phyloP scores from a whole-genome alignment of 225 moss, liverwort and hornwort genomes.

The Takakia lepidozioides region DNA sequence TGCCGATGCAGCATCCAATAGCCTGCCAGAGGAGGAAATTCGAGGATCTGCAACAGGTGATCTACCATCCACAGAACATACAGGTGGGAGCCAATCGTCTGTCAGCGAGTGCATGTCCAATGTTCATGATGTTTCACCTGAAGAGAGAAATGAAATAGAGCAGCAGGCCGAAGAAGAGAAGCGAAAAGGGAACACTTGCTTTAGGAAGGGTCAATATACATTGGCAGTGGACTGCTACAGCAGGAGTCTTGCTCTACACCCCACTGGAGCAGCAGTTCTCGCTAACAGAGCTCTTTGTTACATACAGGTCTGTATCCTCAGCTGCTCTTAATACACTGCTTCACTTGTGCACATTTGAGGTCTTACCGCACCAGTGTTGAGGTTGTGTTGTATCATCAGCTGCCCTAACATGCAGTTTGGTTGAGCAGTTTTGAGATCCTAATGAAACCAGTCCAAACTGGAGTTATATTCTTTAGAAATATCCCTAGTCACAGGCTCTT shows the following conservation, averaged over 20 bases:
- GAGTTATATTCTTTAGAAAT: not conserved
- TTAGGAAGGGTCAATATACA: slow-evolving; percentile 20
- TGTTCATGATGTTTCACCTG: not conserved
- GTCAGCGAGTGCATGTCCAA: too few relatives aligned
- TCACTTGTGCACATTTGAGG: too few relatives aligned
- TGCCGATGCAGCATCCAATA: too few relatives aligned
- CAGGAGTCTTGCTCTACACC: slow-evolving; percentile 13
- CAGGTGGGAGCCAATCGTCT: too few relatives aligned
- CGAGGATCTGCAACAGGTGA: too few relatives aligned
- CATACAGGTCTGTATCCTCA: slow-evolving; percentile 10
- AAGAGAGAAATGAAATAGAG: slow-evolving; percentile 2
- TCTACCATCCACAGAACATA: too few relatives aligned
- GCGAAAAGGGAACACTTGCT: slow-evolving; percentile 25
- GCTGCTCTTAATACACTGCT: not conserved
- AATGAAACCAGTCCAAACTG: too few relatives aligned
- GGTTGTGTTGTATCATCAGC: too few relatives aligned
- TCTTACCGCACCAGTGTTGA: too few relatives aligned
- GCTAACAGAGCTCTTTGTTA: slow-evolving; percentile 39
- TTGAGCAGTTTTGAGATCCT: too few relatives aligned
- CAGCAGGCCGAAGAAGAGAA: slow-evolving; percentile 13
- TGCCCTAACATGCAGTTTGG: too few relatives aligned
- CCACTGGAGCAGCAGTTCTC: slow-evolving; percentile 19
- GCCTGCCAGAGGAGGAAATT: too few relatives aligned
- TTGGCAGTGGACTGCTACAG: slow-evolving; percentile 34
- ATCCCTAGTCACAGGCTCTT: not conserved